Evolutionary conservation across 768 basidiomycete species (phyloP).

Genomic region (Rhizopogon sp.): DNA sequence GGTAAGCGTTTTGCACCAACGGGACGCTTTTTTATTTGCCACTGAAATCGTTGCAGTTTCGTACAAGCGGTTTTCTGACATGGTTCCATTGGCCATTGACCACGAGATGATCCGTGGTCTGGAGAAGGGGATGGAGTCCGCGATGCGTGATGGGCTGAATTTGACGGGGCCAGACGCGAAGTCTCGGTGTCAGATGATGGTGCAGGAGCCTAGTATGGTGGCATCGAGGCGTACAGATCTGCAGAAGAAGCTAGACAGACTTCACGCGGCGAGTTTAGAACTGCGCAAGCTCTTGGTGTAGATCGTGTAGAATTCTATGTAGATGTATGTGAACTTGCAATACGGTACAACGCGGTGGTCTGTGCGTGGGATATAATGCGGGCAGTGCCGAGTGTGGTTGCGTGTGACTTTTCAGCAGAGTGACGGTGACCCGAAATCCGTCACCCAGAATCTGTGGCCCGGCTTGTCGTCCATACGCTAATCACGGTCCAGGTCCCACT

Average conservation of each 20-base stretch:
- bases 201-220: constrained; percentile 45
- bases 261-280: constrained; percentile 42
- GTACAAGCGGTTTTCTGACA: constrained; percentile 41
- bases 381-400: neutral
- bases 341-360: constrained; percentile 15
- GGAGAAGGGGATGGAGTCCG: constrained; percentile 38
- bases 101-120: constrained; percentile 39
- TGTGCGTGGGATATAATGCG: constrained; percentile 16
- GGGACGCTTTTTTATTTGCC: neutral
- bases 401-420: constrained; percentile 1
- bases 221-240: constrained; percentile 43
- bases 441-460: constrained; percentile 17
- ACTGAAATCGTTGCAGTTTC: constrained; percentile 31
- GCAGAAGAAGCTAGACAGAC: constrained; percentile 44
- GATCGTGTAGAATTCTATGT: neutral
- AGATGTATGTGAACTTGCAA: too few relatives aligned
- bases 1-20: constrained; percentile 34
- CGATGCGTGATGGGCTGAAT: constrained; percentile 43
- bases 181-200: constrained; percentile 43
- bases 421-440: constrained; percentile 18
- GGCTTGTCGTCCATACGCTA: constrained; percentile 29
- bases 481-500: constrained; percentile 26
- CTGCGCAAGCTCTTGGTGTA: constrained; percentile 13
- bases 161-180: constrained; percentile 44
- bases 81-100: constrained; percentile 39